Evolutionary conservation across 805 yeast species (phyloP), one percentile per base, ranked within the genome.

Genomic region (Candida quercuum): DNA sequence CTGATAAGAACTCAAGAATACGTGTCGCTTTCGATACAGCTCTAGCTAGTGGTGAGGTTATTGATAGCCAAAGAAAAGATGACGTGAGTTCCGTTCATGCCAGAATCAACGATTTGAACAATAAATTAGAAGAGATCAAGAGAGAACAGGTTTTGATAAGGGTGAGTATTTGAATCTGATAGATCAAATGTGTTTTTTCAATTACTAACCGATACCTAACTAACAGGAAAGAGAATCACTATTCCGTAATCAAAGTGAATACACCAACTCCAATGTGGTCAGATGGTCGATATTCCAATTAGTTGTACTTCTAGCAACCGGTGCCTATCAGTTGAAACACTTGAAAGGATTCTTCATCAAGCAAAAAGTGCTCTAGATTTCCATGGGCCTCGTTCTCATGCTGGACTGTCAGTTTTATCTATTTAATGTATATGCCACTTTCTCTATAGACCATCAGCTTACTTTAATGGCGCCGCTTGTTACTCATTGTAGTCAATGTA

Each of bases 331-430:
- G 64, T 63, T 88, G 58, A 71, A 71, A 38, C 88, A 84, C 53
- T 72, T 88, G 63, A 83, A 83, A 63, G 63, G 78, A 29, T 86
- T 87, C 74, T 87, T 87, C 57, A 81, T 86, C 43, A 87, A 86
- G 64, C 95, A 87, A 57, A 88, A 88, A 66, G 76, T 86, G 42
- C 80, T 87, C 15, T 86, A 19, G 20, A n/a, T n/a, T n/a, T n/a
- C n/a, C n/a, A n/a, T n/a, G n/a, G n/a, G n/a, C n/a, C n/a, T n/a
- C n/a, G n/a, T n/a, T n/a, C n/a, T n/a, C n/a, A n/a, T n/a, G n/a
- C n/a, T n/a, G n/a, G n/a, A n/a, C n/a, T n/a, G n/a, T n/a, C n/a
- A n/a, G n/a, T n/a, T n/a, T n/a, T n/a, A n/a, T n/a, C n/a, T n/a
- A n/a, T n/a, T n/a, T n/a, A n/a, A n/a, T n/a, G n/a, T n/a, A n/a